A percentile compares a stretch with the other conserved stretches of the same genome.
These are phyloP conservation scores for Halenospora varia DNA, from an alignment of 495 filamentous ascomycete species.

Conservation along the genomic window DNA sequence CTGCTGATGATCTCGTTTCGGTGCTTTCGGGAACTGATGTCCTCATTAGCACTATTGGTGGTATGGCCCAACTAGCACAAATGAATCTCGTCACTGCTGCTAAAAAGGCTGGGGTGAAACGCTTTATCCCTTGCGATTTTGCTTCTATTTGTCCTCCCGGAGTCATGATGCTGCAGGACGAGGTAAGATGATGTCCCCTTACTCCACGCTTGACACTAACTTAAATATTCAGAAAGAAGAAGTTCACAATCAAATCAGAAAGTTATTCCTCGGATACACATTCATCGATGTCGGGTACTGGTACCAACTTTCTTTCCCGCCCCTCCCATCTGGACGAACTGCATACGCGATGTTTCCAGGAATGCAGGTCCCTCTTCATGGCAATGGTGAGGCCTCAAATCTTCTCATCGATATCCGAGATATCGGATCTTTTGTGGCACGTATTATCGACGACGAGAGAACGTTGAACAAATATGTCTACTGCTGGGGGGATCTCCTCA, in stretches of 20 bases:
- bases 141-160: constrained; percentile 45
- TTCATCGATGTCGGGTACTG: constrained; percentile 60
- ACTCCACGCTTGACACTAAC: background rate
- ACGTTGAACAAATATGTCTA: constrained; percentile 57
- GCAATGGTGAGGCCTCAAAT: constrained; percentile 44
- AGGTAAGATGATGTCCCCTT: constrained; percentile 22
- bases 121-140: constrained; percentile 54
- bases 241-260: constrained; percentile 51
- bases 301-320: constrained; percentile 50
- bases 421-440: constrained; percentile 52
- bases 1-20: constrained; percentile 37
- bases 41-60: constrained; percentile 47
- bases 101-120: constrained; percentile 50
- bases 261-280: constrained; percentile 51
- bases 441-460: constrained; percentile 49
- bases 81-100: constrained; percentile 52
- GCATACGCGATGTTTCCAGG: constrained; percentile 44
- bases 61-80: constrained; percentile 39
- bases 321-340: constrained; percentile 46
- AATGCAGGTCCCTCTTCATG: constrained; percentile 42
- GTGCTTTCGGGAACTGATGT: constrained; percentile 44
- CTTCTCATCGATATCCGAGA: constrained; percentile 53
- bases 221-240: constrained; percentile 44
- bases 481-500: constrained; percentile 45
- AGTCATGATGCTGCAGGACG: constrained; percentile 29